Base-by-base conservation (phyloP, 306 rosid genomes). In the Prunus salicina region DNA sequence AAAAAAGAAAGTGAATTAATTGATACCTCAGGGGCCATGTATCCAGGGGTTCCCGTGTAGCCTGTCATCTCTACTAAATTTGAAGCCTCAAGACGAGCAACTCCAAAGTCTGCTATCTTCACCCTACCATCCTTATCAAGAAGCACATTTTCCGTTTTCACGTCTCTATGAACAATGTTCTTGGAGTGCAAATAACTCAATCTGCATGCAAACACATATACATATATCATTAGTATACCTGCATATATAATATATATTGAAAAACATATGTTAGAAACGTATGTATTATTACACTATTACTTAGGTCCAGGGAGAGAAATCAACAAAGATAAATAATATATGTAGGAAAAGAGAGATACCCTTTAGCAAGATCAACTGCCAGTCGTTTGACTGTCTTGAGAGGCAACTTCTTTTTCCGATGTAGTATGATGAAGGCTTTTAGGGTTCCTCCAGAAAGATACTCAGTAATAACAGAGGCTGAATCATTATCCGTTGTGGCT, bases 51-150 rank as follows among this genome's bases (percentile, higher is more conserved):
- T 19, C 75, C 75, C 0, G 75, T 55, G 28, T 4, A n/a, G 75
- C 75, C 81, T 27, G 69, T 69, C 75, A 77, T 77, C 45, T 77
- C 77, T 0, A 8, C n/a, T 6, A 60, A 53, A 61, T 58, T 69
- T 0, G 5, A 30, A 30, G 75, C 70, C 52, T 77, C 24, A 32
- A 69, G 9, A 32, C 75, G 75, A 32, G 75, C 14, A n/a, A 71
- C 64, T 3, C 75, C 64, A 9, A 71, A 71, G 12, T 53, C 75
- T 8, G 52, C 66, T 20, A 71, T 71, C 76, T 56, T 72, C 20
- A 72, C 51, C 30, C 3, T 53, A 10, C 32, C 20, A 5, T 32
- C 12, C 28, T 71, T n/a, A 43, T 71, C 64, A 12, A 71, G 51
- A 3, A 71, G 51, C n/a, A 71, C n/a, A 20, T 71, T 71, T 32